Percentiles rank a stretch among this genome's conserved stretches.
Evolutionary conservation across 495 filamentous ascomycete species (phyloP).

Genomic region (Penicillium subrubescens): DNA sequence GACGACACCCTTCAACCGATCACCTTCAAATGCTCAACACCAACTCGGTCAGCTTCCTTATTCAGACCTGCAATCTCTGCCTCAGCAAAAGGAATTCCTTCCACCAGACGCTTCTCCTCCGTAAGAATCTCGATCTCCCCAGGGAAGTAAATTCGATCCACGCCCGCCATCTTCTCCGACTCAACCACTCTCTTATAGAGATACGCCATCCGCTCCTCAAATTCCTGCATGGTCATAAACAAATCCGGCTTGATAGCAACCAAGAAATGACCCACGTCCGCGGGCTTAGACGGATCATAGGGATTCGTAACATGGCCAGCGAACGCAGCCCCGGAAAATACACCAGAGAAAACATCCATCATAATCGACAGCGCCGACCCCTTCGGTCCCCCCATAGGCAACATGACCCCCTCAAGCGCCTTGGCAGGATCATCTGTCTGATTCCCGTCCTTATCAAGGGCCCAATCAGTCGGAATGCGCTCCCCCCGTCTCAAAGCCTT

Average conservation of each 20-base stretch:
- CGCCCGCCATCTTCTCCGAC: conserved; percentile 65
- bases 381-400: conserved; percentile 80
- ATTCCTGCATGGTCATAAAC: conserved; percentile 71
- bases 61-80: conserved; percentile 69
- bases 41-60: conserved; percentile 61
- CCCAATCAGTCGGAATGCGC: conserved; percentile 75
- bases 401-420: conserved; percentile 72
- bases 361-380: conserved; percentile 71
- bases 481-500: conserved; percentile 71
- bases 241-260: conserved; percentile 76
- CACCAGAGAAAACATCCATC: conserved; percentile 86
- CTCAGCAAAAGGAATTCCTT: conserved; percentile 67
- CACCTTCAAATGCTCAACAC: conserved; percentile 36
- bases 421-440: conserved; percentile 65
- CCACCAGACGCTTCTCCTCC: conserved; percentile 53
- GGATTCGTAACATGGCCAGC: conserved; percentile 71
- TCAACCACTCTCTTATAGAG: conserved; percentile 65
- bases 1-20: background rate
- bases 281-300: conserved; percentile 67
- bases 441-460: conserved; percentile 69
- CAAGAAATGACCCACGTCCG: conserved; percentile 77
- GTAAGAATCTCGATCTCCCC: conserved; percentile 73
- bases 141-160: conserved; percentile 78
- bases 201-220: conserved; percentile 68
- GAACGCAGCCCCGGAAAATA: conserved; percentile 69